Evolutionary conservation across 2,329 filamentous ascomycete species (phyloP), one percentile per base, ranked within the genome.

Genomic region (Penicillium sp.): DNA sequence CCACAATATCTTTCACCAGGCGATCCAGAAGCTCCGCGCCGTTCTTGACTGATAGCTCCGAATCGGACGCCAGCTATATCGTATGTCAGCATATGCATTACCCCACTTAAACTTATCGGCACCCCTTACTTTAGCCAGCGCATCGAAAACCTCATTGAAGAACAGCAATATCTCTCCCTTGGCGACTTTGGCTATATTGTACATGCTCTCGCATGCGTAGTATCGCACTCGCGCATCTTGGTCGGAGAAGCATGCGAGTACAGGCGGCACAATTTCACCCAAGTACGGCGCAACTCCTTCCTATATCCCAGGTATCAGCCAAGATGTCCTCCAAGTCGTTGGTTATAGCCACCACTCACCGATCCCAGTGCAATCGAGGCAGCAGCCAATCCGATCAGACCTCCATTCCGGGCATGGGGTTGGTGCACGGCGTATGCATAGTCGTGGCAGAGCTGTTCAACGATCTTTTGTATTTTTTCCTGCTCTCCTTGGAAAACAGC

Each of bases 121-220:
- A 58, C 78, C 23, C 19, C 47, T 61, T 79, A 96, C 92, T 84
- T 97, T 97, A 80, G 93, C 96, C 54, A 99, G 81, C 23, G 94
- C 92, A 78, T 99, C 94, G 71, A 99, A 99, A 62, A 99, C 94
- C 69, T 96, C 90, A 77, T 99, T 99, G 77, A 99, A 99, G 80
- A 96, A 99, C 41, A 96, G 85, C 64, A 99, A 78, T 21, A 99
- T 94, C 77, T 99, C 94, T 38, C 96, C 94, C 77, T 99, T 99
- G 60, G 93, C 94, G 48, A 99, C 94, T 78, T 99, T 99, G 71
- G 94, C 93, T 72, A 99, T 99, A 77, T 99, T 99, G 79, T 99
- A 99, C 94, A 99, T 99, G 75, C 93, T 96, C 80, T 99, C 94
- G 78, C 94, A 99, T 25, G 94, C 94, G 78, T 99, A 99, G 76